Evolutionary conservation across 1,139 yeast genomes (phyloP).

Genomic region (Yamadazyma kanchanaburiensis): DNA sequence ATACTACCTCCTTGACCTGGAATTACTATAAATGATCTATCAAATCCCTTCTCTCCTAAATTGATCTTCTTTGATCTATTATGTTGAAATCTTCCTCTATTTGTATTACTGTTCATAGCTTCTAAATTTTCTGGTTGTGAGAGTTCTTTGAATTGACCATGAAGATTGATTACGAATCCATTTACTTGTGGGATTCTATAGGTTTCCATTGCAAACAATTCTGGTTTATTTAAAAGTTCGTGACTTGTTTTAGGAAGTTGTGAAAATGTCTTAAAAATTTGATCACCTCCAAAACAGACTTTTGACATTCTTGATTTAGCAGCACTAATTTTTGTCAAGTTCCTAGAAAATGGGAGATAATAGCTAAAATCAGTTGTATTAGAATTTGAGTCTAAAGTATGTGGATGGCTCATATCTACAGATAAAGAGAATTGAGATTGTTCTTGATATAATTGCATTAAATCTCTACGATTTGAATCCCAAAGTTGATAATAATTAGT

Average conservation of each 20-base stretch:
- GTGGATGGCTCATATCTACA: constrained; percentile 51
- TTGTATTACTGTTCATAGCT: constrained; percentile 12
- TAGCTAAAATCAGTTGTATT: constrained; percentile 54
- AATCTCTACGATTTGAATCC: constrained; percentile 74
- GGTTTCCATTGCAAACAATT: constrained; percentile 72
- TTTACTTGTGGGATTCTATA: constrained; percentile 68
- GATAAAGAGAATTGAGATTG: constrained; percentile 82
- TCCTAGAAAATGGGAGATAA: constrained; percentile 71
- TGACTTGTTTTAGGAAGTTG: constrained; percentile 77
- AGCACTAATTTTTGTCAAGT: constrained; percentile 65
- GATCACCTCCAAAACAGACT: constrained; percentile 68
- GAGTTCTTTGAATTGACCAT: constrained; percentile 78
- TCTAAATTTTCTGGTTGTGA: constrained; percentile 46
- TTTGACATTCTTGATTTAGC: constrained; percentile 53
- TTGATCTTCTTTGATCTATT: constrained; percentile 33
- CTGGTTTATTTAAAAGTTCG: constrained; percentile 58
- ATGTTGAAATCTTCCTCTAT: constrained; percentile 28
- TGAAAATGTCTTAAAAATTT: constrained; percentile 57
- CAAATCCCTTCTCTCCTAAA: constrained; percentile 75
- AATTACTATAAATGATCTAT: constrained; percentile 76
- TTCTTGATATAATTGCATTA: constrained; percentile 71
- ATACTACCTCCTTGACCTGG: constrained; percentile 69
- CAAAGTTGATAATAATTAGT: constrained; percentile 72
- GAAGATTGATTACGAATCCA: constrained; percentile 75
- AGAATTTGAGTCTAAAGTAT: constrained; percentile 38